Base-by-base conservation (phyloP, 257 asterid species). In the Anisodus acutangulus region DNA sequence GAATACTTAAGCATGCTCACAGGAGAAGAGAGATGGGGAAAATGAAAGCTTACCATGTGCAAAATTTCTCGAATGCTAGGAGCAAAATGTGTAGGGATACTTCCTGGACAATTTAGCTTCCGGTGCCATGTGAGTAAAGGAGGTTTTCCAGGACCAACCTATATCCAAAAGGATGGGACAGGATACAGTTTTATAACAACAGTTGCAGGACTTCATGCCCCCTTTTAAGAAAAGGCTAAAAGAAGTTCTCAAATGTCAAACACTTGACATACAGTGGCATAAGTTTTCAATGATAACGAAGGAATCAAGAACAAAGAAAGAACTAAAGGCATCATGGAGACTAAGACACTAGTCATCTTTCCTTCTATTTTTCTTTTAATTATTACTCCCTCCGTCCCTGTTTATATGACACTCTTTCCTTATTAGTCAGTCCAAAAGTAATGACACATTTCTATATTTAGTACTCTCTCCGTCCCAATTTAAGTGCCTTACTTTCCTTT, bases 101-200 rank as follows among this genome's bases (percentile, higher is more conserved):
- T 89, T 45, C 87, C 94, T 58, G 91, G 88, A 39, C 84, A 83
- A 76, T 88, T 89, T 10, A 96, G 86, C 85, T 90, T 91, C 51
- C 98, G 89, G 84, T 89, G 89, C 98, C 95, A 94, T 49, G 97
- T 87, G 83, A 96, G 93, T 82, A 93, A 87, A 71, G 98, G 97
- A 88, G 94, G 97, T 57, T 76, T 88, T 82, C 89, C 92, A 2
- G 94, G 93, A 84, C 90, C 94, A 86, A 90, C 90, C 84, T 86
- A 58, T 41, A 37, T 11, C n/a, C 58, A 79, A n/a, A 57, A 79
- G 43, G 55, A 55, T 26, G 43, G 31, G 11, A 19, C 37, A 74
- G 2, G 13, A 62, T 19, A 62, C 68, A 63, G 6, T 22, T 63
- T 9, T 9, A 26, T 26, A 63, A 63, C 41, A 63, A 63, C 41